These are phyloP conservation scores for Leucosporidium scottii DNA, from an alignment of 768 basidiomycete species.

Conservation along the genomic window DNA sequence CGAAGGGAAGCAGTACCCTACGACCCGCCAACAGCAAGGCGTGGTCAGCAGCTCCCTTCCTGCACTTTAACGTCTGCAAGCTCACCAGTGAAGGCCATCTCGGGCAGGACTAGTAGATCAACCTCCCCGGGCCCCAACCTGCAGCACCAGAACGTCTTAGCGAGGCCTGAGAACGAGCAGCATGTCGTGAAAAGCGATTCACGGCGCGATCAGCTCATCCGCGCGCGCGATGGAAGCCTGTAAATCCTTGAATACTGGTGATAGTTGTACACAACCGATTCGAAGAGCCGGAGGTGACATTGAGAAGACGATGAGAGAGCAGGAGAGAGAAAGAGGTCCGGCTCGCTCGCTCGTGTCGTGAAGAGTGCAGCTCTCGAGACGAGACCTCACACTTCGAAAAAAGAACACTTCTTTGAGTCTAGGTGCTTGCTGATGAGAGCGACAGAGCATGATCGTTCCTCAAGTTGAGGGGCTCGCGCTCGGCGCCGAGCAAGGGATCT, in stretches of 20 bases:
- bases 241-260: constrained; percentile 19
- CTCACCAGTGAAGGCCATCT: constrained; percentile 35
- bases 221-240: background rate
- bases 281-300: background rate
- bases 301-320: too few relatives aligned
- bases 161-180: background rate
- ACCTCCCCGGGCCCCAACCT: constrained; percentile 7
- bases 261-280: constrained; percentile 11
- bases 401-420: too few relatives aligned
- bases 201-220: background rate
- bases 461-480: too few relatives aligned
- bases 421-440: too few relatives aligned
- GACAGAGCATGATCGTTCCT: too few relatives aligned
- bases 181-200: background rate
- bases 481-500: too few relatives aligned
- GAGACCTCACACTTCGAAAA: too few relatives aligned
- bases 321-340: too few relatives aligned
- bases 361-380: too few relatives aligned
- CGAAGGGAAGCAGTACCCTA: constrained; percentile 34
- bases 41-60: too few relatives aligned
- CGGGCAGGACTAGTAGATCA: constrained; percentile 34
- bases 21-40: too few relatives aligned
- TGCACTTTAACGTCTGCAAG: background rate
- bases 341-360: too few relatives aligned
- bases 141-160: background rate